Conservation (phyloP, 306 rosid genomes). For the Castanopsis chinensis region DNA sequence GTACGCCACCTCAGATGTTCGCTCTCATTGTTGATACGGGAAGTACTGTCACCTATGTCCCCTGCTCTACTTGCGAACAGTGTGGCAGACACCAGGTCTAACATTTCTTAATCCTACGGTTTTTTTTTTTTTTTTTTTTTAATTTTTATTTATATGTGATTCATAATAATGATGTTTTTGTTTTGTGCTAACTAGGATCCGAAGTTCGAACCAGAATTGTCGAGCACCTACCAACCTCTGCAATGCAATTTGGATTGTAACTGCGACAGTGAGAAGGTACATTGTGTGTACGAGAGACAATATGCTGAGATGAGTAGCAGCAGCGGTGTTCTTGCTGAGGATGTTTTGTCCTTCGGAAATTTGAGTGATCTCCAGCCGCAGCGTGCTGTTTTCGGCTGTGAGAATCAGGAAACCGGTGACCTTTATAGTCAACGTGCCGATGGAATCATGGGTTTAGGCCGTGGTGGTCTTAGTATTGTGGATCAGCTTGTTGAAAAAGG, state of each 20-base stretch:
- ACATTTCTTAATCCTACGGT: neutral
- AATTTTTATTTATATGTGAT: neutral
- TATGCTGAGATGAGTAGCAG: constrained; percentile 95
- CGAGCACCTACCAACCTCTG: constrained; percentile 68
- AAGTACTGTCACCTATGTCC: constrained; percentile 94
- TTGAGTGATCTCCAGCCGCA: constrained; percentile 70
- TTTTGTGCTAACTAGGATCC: constrained; percentile 64
- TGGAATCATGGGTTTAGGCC: constrained; percentile 97
- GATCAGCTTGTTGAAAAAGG: constrained; percentile 86
- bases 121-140: neutral
- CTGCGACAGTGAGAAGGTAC: constrained; percentile 57
- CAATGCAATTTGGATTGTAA: constrained; percentile 74
- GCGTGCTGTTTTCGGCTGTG: constrained; percentile 92
- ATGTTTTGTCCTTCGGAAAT: constrained; percentile 77
- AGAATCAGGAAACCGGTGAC: constrained; percentile 86
- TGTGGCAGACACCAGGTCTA: constrained; percentile 75
- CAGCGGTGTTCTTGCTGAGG: constrained; percentile 90
- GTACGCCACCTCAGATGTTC: constrained; percentile 90
- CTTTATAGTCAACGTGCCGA: constrained; percentile 85
- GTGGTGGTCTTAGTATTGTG: constrained; percentile 81
- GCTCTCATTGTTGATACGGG: constrained; percentile 96
- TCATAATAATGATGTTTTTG: neutral
- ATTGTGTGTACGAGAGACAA: constrained; percentile 81
- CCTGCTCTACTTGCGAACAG: constrained; percentile 76
- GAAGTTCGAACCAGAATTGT: constrained; percentile 70